Evolutionary conservation across 805 yeast species (phyloP), one percentile per base, ranked within the genome.

Genomic region (Starmerella stellata): DNA sequence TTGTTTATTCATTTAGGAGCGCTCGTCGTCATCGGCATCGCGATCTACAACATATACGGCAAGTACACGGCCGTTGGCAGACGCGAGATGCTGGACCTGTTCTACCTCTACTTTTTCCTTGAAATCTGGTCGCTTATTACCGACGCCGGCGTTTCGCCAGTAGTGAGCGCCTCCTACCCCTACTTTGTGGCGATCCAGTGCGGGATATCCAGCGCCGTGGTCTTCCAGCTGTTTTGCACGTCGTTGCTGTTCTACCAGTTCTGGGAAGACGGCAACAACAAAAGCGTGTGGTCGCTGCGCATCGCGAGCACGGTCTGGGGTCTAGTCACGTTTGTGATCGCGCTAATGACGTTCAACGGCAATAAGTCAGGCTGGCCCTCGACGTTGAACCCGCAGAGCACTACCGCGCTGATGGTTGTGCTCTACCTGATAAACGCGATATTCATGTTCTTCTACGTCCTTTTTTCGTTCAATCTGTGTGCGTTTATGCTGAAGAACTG

Each of bases 51-150:
- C 49, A 73, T 85, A 33, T 66, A 85, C 54, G 64, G 75, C 42
- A 82, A 87, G 62, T 85, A 80, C 55, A 90, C 98, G 0, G 95
- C 96, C 11, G 85, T 90, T 42, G 96, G 95, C 3, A 67, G 96
- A 44, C 65, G 73, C 11, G 98, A 90, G 54, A 78, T 83, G 74
- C 58, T 81, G 38, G 71, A 69, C 47, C 76, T 79, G 52, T 76
- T 74, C 57, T 73, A 76, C 57, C 51, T 71, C 31, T 65, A 68
- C 44, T 61, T 76, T 24, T 63, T 70, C 1, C 65, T 78, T 45
- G 66, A 72, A 4, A 66, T 78, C 14, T 60, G 75, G 44, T 68
- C 85, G 2, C 62, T 87, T 35, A 68, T 87, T 18, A 92, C 82
- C 4, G 94, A 87, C 52, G 75, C 92, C 46, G 96, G 96, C 16